These are phyloP conservation scores for Teunomyces atbi DNA, from an alignment of 805 yeast genomes.

Conservation along the genomic window DNA sequence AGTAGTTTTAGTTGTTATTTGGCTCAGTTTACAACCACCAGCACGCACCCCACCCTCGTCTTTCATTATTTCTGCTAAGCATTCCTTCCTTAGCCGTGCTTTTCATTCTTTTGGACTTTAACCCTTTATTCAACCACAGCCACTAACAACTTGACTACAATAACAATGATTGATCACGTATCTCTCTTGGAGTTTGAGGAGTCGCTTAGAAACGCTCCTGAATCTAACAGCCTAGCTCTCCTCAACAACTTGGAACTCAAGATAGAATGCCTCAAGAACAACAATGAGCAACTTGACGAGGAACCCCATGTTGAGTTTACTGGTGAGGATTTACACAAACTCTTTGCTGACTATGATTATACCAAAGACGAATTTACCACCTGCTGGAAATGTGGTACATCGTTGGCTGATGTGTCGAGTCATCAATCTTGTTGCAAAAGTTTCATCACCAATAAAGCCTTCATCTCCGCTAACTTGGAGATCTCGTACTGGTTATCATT, in stretches of 20 bases:
- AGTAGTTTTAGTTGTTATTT: constrained; percentile 1
- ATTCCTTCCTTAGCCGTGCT: background rate
- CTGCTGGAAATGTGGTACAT: constrained; percentile 29
- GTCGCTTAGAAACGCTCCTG: constrained; percentile 20
- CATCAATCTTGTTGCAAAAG: constrained; percentile 25
- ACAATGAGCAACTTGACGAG: constrained; percentile 9
- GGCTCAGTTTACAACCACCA: background rate
- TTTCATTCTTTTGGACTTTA: constrained; percentile 3
- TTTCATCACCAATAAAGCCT: constrained; percentile 17
- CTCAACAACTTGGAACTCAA: constrained; percentile 25
- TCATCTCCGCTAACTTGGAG: constrained; percentile 27
- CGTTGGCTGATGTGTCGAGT: constrained; percentile 11
- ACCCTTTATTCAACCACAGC: background rate
- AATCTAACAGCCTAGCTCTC: constrained; percentile 17
- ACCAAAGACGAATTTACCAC: constrained; percentile 32
- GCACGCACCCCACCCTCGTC: constrained; percentile 1
- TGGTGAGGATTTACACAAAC: constrained; percentile 14
- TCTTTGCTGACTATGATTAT: constrained; percentile 20
- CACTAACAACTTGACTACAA: background rate
- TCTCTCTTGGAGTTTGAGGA: constrained; percentile 36
- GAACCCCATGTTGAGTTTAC: constrained; percentile 10
- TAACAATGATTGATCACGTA: constrained; percentile 20
- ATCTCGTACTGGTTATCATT: constrained; percentile 45
- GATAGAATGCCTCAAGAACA: constrained; percentile 21
- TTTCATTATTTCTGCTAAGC: constrained; percentile 1